Evolutionary conservation across 768 basidiomycete genomes (phyloP).

Genomic region (Sarcodon sp.): DNA sequence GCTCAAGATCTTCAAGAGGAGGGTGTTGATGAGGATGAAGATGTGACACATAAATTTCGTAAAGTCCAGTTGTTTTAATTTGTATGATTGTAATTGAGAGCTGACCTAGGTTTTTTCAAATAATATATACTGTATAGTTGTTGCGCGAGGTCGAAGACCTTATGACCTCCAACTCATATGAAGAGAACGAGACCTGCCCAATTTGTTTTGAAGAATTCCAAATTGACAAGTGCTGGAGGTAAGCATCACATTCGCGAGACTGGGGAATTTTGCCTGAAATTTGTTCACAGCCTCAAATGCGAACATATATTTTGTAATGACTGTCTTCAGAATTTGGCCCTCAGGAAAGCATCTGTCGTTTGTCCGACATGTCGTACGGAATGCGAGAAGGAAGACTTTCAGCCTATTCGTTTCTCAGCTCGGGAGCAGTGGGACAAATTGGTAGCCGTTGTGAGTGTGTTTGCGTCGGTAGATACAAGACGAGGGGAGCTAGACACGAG

Average conservation of each 20-base stretch:
- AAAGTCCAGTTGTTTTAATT: slow-evolving; percentile 18
- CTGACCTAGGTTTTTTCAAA: background rate
- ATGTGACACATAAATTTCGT: slow-evolving; percentile 24
- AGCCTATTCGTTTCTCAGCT: slow-evolving; percentile 24
- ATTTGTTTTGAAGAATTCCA: slow-evolving; percentile 23
- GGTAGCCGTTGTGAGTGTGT: slow-evolving; percentile 23
- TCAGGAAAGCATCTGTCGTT: slow-evolving; percentile 14
- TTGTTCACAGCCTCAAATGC: slow-evolving; percentile 23
- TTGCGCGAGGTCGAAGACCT: slow-evolving; percentile 25
- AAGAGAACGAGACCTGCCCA: slow-evolving; percentile 23
- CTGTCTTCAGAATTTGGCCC: slow-evolving; percentile 19
- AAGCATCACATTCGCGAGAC: background rate
- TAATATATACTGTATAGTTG: slow-evolving; percentile 19
- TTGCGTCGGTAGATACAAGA: slow-evolving; percentile 22
- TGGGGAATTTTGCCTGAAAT: background rate
- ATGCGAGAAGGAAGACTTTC: slow-evolving; percentile 18
- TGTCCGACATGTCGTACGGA: slow-evolving; percentile 25
- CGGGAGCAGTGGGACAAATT: slow-evolving; percentile 30
- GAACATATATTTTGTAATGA: slow-evolving; percentile 28
- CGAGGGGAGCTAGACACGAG: slow-evolving; percentile 22
- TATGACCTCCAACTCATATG: slow-evolving; percentile 23
- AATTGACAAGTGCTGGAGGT: slow-evolving; percentile 23
- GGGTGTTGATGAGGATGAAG: slow-evolving; percentile 16
- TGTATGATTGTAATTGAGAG: background rate
- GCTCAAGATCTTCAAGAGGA: slow-evolving; percentile 22